phyloP scores from a whole-genome alignment of 225 moss, liverwort and hornwort genomes.

The Neckera pumila region DNA sequence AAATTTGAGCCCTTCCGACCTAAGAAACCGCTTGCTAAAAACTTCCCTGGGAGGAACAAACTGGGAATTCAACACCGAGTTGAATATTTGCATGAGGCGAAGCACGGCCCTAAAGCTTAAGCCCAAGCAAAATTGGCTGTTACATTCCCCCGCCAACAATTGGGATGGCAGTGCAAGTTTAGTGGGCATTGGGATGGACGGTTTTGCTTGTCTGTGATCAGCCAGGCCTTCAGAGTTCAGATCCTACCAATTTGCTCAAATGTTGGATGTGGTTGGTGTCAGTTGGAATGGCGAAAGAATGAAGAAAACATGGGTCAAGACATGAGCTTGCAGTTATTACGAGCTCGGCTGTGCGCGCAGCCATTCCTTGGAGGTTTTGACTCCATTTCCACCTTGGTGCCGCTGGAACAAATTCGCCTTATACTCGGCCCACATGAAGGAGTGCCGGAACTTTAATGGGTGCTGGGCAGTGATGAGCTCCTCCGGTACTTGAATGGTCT shows the following conservation, averaged over 20 bases:
- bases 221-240: background rate
- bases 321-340: no score
- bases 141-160: background rate
- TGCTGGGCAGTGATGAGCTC: conserved; percentile 8
- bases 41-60: background rate
- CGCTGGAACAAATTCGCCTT: conserved; percentile 11
- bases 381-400: conserved; percentile 19
- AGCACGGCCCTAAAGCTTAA: background rate
- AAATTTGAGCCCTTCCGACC: background rate
- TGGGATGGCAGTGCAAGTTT: background rate
- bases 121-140: background rate
- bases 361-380: conserved; percentile 37
- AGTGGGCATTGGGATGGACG: background rate
- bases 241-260: background rate
- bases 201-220: background rate
- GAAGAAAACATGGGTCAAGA: background rate
- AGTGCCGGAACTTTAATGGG: conserved; percentile 1
- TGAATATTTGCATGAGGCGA: background rate
- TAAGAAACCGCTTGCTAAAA: background rate
- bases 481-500: background rate
- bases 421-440: conserved; percentile 37
- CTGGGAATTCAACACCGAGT: background rate
- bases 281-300: background rate
- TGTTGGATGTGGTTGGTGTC: background rate
- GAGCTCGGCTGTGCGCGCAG: background rate